Evolutionary conservation across 2,329 filamentous ascomycete species (phyloP), one percentile per base, ranked within the genome.

Genomic region (Pseudogymnoascus sp.): DNA sequence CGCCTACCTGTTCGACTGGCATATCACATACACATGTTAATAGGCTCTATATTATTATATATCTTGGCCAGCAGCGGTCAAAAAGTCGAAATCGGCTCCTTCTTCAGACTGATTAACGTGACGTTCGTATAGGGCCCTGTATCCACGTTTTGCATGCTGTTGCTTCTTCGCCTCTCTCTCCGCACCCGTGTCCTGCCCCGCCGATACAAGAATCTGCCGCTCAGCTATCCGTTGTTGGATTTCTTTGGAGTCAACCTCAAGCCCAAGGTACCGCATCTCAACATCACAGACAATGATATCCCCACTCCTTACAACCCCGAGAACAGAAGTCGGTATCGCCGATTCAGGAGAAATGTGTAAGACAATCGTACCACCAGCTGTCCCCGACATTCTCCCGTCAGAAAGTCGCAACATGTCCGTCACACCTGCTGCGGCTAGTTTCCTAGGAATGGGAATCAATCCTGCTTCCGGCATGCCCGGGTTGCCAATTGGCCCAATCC

Each of bases 21-120:
- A 40, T 10, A 40, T 17, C 17, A 42, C 38, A 21, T 42, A n/a
- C 1, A 26, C n/a, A 47, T 13, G 21, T 26, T n/a, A 74, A 74
- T 66, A 77, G 77, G 1, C 78, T 33, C 11, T 78, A 73, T 67
- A 73, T 78, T 63, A 62, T 61, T 28, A 66, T 68, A 63, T 71
- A 61, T 69, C 26, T 57, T 47, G 66, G 3, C 78, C 78, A 21
- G 69, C 69, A 1, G 81, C 80, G 1, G 78, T 85, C 62, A 87
- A 71, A 64, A 87, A 87, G 65, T 83, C 83, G 73, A 87, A 87
- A 70, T 87, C 84, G 0, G 79, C 82, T 0, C 85, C 85, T 1
- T 78, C 68, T 66, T 87, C 78, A 0, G 84, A 84, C 71, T 86
- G 83, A 17, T 83, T 86, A 0, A 87, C 85, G 15, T 76, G 77